These are phyloP conservation scores for Botrytis squamosa DNA, from an alignment of 2,329 filamentous ascomycete species.

Conservation along the genomic window DNA sequence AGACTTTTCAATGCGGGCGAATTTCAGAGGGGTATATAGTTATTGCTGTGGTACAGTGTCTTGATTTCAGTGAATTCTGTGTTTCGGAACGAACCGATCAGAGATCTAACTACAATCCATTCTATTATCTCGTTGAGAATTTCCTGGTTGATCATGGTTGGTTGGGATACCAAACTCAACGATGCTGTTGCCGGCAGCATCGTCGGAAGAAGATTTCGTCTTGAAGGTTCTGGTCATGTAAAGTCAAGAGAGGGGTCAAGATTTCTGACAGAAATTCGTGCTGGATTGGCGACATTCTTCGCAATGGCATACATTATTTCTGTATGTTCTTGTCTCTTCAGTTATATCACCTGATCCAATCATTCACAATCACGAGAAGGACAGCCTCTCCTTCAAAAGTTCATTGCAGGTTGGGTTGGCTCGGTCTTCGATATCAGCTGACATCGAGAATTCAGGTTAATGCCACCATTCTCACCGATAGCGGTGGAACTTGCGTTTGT, in stretches of 20 bases:
- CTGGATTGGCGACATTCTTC: slow-evolving; percentile 72
- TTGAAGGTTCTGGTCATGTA: slow-evolving; percentile 77
- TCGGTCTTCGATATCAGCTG: slow-evolving; percentile 58
- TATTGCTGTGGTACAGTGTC: not conserved
- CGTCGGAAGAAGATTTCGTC: slow-evolving; percentile 72
- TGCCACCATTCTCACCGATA: slow-evolving; percentile 45
- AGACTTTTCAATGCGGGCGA: not conserved
- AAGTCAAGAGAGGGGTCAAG: slow-evolving; percentile 56
- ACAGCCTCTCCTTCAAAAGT: not conserved
- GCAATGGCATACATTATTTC: slow-evolving; percentile 75
- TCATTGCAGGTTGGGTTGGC: slow-evolving; percentile 47
- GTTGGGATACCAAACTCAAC: slow-evolving; percentile 30
- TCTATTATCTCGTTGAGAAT: not conserved
- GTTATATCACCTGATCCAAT: slow-evolving; percentile 57
- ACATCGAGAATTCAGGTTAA: slow-evolving; percentile 5
- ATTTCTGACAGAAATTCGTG: slow-evolving; percentile 82
- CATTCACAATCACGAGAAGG: slow-evolving; percentile 41
- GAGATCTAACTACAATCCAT: not conserved
- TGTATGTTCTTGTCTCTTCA: slow-evolving; percentile 51
- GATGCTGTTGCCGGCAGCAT: slow-evolving; percentile 58
- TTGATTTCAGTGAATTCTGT: not conserved
- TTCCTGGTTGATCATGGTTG: slow-evolving; percentile 10
- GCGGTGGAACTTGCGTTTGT: slow-evolving; percentile 73
- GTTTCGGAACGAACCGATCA: not conserved
- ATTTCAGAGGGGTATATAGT: slow-evolving; percentile 8